Evolutionary conservation across 1,284 basidiomycete species (phyloP).

Genomic region (Cryptococcus neoformans): DNA sequence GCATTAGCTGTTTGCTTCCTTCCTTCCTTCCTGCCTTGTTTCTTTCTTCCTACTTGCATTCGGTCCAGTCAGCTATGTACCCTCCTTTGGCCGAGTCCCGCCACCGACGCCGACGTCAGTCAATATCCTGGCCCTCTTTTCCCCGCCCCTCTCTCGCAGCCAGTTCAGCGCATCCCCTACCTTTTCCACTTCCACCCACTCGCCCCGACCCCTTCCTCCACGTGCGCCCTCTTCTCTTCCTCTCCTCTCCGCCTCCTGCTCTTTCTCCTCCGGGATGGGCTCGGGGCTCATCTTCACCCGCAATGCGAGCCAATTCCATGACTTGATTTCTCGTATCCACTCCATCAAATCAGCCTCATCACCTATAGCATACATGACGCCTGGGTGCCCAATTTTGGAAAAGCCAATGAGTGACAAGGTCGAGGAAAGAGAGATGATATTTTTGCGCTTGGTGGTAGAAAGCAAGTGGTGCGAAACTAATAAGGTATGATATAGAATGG

Average conservation of each 20-base stretch:
- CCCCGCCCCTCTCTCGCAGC: constrained; percentile 52
- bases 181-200: constrained; percentile 61
- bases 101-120: constrained; percentile 64
- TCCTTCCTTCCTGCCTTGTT: too few relatives aligned
- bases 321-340: constrained; percentile 64
- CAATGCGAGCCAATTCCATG: constrained; percentile 74
- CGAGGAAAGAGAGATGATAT: constrained; percentile 60
- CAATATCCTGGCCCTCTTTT: constrained; percentile 59
- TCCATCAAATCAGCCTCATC: constrained; percentile 56
- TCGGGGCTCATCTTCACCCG: constrained; percentile 55
- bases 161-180: constrained; percentile 66
- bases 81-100: too few relatives aligned
- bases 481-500: constrained; percentile 57
- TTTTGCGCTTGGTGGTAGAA: constrained; percentile 64
- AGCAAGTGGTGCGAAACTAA: constrained; percentile 71
- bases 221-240: constrained; percentile 28
- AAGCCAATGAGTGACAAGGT: constrained; percentile 61
- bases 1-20: not conserved
- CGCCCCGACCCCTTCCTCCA: constrained; percentile 37
- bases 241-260: constrained; percentile 29
- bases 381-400: constrained; percentile 69
- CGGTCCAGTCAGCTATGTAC: too few relatives aligned
- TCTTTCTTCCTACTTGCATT: too few relatives aligned
- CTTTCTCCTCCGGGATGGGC: constrained; percentile 13
- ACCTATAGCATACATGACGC: constrained; percentile 67